Base-by-base conservation (phyloP, 2,329 filamentous ascomycete species). In the Aspergillus fijiensis region DNA sequence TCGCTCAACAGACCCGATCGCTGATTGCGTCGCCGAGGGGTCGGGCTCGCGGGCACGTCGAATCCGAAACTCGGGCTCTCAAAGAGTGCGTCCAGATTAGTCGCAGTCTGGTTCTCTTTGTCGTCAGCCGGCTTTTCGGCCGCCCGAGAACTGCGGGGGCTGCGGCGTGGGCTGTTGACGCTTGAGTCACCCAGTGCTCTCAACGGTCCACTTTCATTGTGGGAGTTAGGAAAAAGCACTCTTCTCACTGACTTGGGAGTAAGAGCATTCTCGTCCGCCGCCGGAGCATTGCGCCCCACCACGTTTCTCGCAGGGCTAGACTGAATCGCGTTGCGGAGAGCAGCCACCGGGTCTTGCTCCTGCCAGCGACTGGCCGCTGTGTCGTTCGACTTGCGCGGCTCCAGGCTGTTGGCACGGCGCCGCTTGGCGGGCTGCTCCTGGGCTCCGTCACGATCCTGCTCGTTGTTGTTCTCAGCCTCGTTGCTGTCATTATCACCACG, bases 1-100 rank as follows among this genome's bases (percentile, higher is more conserved):
- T 77, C 72, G 12, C 66, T 66, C 23, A 68, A 49, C 3, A 62
- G 57, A 68, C 74, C 81, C 69, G 59, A 75, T 64, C 66, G 79
- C 63, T 64, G 88, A 70, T 84, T 84, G 35, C 82, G 86, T 65
- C 84, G 85, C 42, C 77, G 76, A 54, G 79, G 79, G 39, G 78
- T 74, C 59, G 79, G 76, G 70, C 81, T 83, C 83, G 84, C 60
- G 81, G 81, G 61, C 81, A 85, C 4, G 81, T 87, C 55, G 78
- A 87, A 55, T 76, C 74, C 71, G 80, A 66, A 82, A 72, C 66
- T 70, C 63, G 58, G 77, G 57, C 88, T 82, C 59, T 88, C 87
- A 67, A 95, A 93, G 4, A 95, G 81, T 53, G 84, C 81, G 47
- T 86, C 83, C 5, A 90, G 73, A 39, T 84, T 82, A 21, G 72